phyloP scores from a whole-genome alignment of 768 basidiomycete species.

The Phylloporus arenicola region DNA sequence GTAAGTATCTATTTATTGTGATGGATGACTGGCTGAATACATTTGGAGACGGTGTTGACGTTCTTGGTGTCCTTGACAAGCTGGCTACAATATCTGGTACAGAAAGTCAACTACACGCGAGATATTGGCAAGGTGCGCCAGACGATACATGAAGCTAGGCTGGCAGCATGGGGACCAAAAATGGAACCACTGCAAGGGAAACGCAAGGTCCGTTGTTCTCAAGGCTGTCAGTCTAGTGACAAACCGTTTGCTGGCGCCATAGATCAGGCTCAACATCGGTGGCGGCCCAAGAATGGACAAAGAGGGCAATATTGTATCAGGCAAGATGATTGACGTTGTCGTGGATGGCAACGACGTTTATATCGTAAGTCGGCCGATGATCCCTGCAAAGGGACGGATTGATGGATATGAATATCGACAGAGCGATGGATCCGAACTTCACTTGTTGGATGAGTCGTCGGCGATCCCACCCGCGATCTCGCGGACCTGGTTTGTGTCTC shows the following conservation, averaged over 20 bases:
- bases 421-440: slow-evolving; percentile 57
- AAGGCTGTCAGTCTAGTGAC: background rate
- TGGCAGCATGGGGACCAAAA: slow-evolving; percentile 80
- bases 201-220: slow-evolving; percentile 52
- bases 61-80: slow-evolving; percentile 78
- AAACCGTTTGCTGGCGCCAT: slow-evolving; percentile 8
- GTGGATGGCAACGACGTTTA: slow-evolving; percentile 74
- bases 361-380: slow-evolving; percentile 48
- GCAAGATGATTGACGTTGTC: slow-evolving; percentile 69
- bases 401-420: slow-evolving; percentile 25
- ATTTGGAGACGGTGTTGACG: slow-evolving; percentile 58
- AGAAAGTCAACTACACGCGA: slow-evolving; percentile 67
- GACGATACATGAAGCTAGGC: slow-evolving; percentile 55
- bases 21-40: background rate
- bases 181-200: slow-evolving; percentile 55
- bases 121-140: slow-evolving; percentile 66
- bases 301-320: slow-evolving; percentile 46
- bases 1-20: slow-evolving; percentile 35
- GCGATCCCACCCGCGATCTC: slow-evolving; percentile 52
- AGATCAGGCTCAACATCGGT: slow-evolving; percentile 73
- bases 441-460: slow-evolving; percentile 54
- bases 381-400: slow-evolving; percentile 3
- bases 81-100: slow-evolving; percentile 77
- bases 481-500: slow-evolving; percentile 65
- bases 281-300: slow-evolving; percentile 47